These are phyloP conservation scores for Yarrowia sp. DNA, from an alignment of 805 yeast species.

Conservation along the genomic window DNA sequence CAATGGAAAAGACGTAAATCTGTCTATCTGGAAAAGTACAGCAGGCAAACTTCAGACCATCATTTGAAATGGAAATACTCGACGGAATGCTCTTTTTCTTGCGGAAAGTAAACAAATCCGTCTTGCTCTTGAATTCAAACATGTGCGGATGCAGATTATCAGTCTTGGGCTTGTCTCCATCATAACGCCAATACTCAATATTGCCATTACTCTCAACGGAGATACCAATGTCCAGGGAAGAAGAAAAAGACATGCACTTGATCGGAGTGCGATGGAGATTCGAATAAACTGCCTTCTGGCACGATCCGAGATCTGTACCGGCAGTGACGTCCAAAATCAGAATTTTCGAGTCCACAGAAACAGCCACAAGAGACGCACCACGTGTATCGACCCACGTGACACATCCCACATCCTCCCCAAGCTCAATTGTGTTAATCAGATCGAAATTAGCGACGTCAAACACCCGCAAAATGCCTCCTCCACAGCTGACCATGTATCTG, in stretches of 20 bases:
- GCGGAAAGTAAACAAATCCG: slow-evolving; percentile 43
- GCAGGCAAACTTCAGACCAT: slow-evolving; percentile 38
- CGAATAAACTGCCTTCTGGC: neutral
- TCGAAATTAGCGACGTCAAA: slow-evolving; percentile 43
- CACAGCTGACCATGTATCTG: slow-evolving; percentile 36
- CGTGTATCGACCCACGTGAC: slow-evolving; percentile 35
- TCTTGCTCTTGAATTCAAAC: slow-evolving; percentile 43
- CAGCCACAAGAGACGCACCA: slow-evolving; percentile 29
- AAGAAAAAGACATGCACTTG: slow-evolving; percentile 33
- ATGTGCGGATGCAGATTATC: slow-evolving; percentile 32
- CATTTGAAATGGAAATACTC: slow-evolving; percentile 35
- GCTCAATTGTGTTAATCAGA: slow-evolving; percentile 40
- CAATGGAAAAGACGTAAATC: slow-evolving; percentile 40
- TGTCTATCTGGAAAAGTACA: slow-evolving; percentile 33
- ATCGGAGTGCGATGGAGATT: neutral
- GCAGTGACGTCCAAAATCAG: neutral
- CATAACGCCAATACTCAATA: slow-evolving; percentile 43
- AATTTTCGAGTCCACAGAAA: slow-evolving; percentile 29
- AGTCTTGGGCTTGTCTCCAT: slow-evolving; percentile 28
- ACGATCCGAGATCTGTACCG: neutral
- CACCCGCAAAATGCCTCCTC: slow-evolving; percentile 33
- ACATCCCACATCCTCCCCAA: slow-evolving; percentile 36
- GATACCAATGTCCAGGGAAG: slow-evolving; percentile 35
- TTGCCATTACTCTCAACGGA: slow-evolving; percentile 39
- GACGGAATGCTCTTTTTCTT: slow-evolving; percentile 39